phyloP scores from a whole-genome alignment of 345 rosid genomes.

The Boechera retrofracta region DNA sequence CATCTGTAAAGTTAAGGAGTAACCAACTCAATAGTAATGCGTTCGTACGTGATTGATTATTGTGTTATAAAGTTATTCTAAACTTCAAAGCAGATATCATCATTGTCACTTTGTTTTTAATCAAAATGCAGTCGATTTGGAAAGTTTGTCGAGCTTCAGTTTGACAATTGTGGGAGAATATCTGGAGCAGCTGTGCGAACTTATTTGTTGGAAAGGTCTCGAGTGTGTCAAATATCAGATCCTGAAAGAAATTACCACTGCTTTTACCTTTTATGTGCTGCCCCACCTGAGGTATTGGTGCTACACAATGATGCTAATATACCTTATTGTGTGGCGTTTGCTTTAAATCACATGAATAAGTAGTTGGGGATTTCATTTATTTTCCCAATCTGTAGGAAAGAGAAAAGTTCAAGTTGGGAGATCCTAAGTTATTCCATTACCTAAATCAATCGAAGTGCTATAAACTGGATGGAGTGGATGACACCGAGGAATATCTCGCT shows the following conservation, averaged over 20 bases:
- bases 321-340: constrained; percentile 26
- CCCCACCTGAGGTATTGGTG: constrained; percentile 86
- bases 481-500: constrained; percentile 88
- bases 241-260: constrained; percentile 99
- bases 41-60: constrained; percentile 8
- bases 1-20: constrained; percentile 23
- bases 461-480: constrained; percentile 84
- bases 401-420: constrained; percentile 78
- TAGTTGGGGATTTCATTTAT: constrained; percentile 18
- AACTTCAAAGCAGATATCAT: constrained; percentile 7
- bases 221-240: constrained; percentile 97
- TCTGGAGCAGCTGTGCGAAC: constrained; percentile 99
- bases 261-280: constrained; percentile 96
- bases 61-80: constrained; percentile 4
- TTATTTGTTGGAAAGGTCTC: constrained; percentile 95
- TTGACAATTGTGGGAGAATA: constrained; percentile 97
- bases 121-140: constrained; percentile 89
- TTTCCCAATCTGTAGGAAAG: constrained; percentile 61
- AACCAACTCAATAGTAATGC: constrained; percentile 11
- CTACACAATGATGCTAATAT: constrained; percentile 18
- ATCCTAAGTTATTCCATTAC: constrained; percentile 79
- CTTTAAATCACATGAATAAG: constrained; percentile 26
- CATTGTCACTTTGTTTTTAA: constrained; percentile 19
- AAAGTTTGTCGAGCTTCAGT: constrained; percentile 98
- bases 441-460: constrained; percentile 89